Conservation (phyloP, 2,329 filamentous ascomycete species). For the Colletotrichum truncatum region DNA sequence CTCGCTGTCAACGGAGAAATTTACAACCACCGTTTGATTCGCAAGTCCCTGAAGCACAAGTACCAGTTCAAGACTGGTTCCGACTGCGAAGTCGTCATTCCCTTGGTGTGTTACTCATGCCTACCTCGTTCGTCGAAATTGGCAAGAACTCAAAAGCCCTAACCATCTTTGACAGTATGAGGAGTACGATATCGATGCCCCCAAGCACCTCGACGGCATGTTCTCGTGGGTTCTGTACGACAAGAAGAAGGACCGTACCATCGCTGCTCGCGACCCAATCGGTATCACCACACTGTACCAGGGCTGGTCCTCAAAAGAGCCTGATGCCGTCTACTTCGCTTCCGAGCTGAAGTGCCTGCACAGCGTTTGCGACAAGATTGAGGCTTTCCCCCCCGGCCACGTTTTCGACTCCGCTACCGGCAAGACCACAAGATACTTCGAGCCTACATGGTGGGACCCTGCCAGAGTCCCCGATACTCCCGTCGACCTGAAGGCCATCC, state of each 20-base stretch:
- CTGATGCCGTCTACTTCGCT: conserved; percentile 90
- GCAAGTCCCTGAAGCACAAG: conserved; percentile 82
- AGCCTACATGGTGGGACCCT: conserved; percentile 92
- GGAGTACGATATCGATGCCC: conserved; percentile 90
- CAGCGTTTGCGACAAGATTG: conserved; percentile 93
- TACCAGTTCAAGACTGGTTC: conserved; percentile 99
- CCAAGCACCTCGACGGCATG: conserved; percentile 97
- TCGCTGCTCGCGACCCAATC: conserved; percentile 95
- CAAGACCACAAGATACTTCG: conserved; percentile 85
- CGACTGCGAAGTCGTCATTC: conserved; percentile 98
- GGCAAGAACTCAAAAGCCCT: neutral
- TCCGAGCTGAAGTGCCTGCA: conserved; percentile 95
- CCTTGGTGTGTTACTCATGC: conserved; percentile 71
- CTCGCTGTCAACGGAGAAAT: conserved; percentile 99
- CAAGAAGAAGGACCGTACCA: conserved; percentile 89
- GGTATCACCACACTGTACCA: conserved; percentile 98
- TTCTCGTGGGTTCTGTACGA: conserved; percentile 99
- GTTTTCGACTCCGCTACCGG: conserved; percentile 95
- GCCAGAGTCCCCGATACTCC: conserved; percentile 80
- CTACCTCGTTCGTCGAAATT: neutral
- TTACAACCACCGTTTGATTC: conserved; percentile 97
- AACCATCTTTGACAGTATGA: conserved; percentile 71
- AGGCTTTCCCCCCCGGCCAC: conserved; percentile 93
- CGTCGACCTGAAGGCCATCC: conserved; percentile 83
- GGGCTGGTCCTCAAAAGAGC: conserved; percentile 85